Evolutionary conservation across 192 early-diverging fungal species (phyloP), one percentile per base, ranked within the genome.

Genomic region (Mortierella claussenii): DNA sequence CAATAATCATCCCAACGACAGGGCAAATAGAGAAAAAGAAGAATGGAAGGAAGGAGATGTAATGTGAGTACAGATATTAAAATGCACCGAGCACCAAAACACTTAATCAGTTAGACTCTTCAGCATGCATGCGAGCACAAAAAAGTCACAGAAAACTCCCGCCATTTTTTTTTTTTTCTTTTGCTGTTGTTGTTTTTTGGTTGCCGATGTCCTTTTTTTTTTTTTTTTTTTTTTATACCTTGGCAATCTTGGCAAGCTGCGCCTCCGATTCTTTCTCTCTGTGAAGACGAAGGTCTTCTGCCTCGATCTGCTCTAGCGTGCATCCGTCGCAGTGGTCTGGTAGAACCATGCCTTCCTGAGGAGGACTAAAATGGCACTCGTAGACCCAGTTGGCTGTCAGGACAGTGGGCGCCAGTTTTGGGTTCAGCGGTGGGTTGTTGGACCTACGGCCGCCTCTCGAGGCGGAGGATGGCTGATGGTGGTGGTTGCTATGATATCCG

Each of bases 341-440:
- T 18, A 17, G 3, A 27, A 50, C 47, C 59, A 61, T 61, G 47
- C 46, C 59, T 7, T 55, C 31, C 30, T 65, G 52, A 28, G 32
- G 26, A 1, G 44, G 33, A 0, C 53, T 55, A 15, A 48, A 65
- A 28, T 65, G 53, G 20, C 63, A 65, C 24, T 65, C 63, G 24
- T 65, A 65, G 0, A 65, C 63, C 63, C 63, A 65, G 24, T 65
- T 65, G 30, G 31, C 12, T 8, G 44, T 57, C 24, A 44, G 15
- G 21, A 33, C 9, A 21, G 27, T 3, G 17, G 30, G 11, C 2
- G 1, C 17, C 40, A 32, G 9, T 15, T 30, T 43, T 43, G 42
- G 27, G 7, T 18, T 36, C 9, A 9, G 7, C 15, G 17, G 34
- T 3, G 10, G 53, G 7, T 20, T 4, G n/a, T 34, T 55, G 55